Percentiles rank a stretch among this genome's conserved stretches.
Conservation (phyloP, 208 protist species). For the Leishmania turanica region DNA sequence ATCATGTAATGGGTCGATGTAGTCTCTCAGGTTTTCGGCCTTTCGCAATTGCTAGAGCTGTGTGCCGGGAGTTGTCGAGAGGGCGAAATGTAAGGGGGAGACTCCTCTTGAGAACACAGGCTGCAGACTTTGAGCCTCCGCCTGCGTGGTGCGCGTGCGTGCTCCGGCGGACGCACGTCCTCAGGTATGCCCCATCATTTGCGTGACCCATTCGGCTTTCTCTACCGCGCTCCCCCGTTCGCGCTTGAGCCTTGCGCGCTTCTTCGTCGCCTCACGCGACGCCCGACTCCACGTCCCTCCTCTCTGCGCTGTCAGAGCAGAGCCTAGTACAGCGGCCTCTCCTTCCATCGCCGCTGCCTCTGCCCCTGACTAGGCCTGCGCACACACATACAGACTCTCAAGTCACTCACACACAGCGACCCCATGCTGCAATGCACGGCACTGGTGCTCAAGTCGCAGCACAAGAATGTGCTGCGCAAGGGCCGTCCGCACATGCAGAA, state of each 20-base stretch:
- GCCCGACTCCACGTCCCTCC: neutral
- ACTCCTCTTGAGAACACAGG: neutral
- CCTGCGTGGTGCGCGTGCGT: neutral
- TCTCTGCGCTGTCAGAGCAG: neutral
- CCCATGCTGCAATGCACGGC: constrained; percentile 44
- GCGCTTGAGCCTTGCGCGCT: neutral
- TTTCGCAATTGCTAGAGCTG: neutral
- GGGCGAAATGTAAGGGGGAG: neutral
- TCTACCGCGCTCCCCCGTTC: neutral
- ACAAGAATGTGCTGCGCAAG: constrained; percentile 85
- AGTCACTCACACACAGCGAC: neutral
- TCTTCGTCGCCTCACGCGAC: neutral
- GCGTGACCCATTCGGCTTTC: neutral
- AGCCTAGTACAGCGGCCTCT: neutral
- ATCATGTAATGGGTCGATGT: neutral
- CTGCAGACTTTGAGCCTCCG: neutral
- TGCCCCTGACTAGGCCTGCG: neutral
- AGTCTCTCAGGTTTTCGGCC: neutral
- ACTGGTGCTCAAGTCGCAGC: constrained; percentile 63
- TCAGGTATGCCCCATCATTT: neutral
- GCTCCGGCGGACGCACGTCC: neutral
- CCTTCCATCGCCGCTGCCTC: neutral
- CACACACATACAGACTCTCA: too few species aligned
- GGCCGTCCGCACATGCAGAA: constrained; percentile 85
- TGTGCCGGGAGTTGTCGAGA: neutral